Base-by-base conservation (phyloP, 179 eudicot species). In the Beta corolliflora region DNA sequence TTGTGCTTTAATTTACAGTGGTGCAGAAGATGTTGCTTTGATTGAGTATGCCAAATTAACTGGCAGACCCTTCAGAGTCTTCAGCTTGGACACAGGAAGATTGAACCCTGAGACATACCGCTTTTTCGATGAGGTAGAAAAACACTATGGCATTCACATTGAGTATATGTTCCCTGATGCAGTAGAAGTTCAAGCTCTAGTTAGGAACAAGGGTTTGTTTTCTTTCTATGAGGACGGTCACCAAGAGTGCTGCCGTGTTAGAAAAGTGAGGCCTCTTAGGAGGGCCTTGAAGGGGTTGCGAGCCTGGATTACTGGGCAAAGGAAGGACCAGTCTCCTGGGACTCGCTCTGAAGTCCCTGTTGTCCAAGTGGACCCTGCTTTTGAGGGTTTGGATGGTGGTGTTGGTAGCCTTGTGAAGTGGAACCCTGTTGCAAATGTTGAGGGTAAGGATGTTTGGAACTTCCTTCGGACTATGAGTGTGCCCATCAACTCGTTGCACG, bases 121-220 rank as follows among this genome's bases (percentile, higher is more conserved):
- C 21, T 91, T 88, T 79, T 92, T 95, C 52, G 97, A 95, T 25
- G 76, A 87, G 12, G 97, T 95, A 16, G 99, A 95, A 81, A 91
- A 92, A 73, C 91, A 80, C 8, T 95, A 95, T 31, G 85, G 83
- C 77, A 92, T 95, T 61, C 94, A 79, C 83, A 95, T 94, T 10
- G 99, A 95, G 80, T 95, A 95, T 87, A 95, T 92, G 99, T 95
- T 95, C 79, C 98, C 99, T 3, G 98, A 94, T 78, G 84, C 99
- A 15, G 87, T 89, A 5, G 99, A 95, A 85, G 98, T 94, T 64
- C 97, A 95, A 81, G 97, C 84, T 52, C 77, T 95, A 25, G 98
- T 95, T 0, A 87, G 98, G 74, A 92, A 71, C 88, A 95, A 95
- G 85, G 99, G 99, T 0, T 77, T 94, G 66, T 95, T 94, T 86